Conservation (phyloP, 441 rosid species). For the Gossypium schwendimanii region DNA sequence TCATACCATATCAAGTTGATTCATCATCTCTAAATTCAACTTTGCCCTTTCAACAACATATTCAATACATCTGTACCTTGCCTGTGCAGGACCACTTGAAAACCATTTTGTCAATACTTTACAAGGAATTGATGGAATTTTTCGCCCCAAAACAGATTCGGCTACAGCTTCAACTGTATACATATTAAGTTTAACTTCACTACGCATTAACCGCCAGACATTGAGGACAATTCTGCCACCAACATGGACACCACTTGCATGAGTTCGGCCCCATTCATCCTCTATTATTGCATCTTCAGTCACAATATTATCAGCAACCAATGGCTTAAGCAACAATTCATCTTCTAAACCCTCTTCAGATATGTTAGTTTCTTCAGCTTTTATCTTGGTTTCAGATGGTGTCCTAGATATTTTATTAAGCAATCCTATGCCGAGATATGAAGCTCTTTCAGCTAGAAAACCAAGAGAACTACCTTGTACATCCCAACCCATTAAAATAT, state of each 20-base stretch:
- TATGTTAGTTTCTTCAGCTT: conserved; percentile 27
- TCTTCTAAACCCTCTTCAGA: conserved; percentile 32
- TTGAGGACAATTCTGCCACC: conserved; percentile 92
- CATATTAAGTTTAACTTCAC: conserved; percentile 84
- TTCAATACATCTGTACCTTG: conserved; percentile 82
- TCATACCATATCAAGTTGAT: conserved; percentile 86
- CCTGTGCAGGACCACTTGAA: conserved; percentile 67
- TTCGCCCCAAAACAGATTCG: conserved; percentile 79
- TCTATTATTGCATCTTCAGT: conserved; percentile 57
- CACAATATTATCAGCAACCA: conserved; percentile 35
- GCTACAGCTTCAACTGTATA: conserved; percentile 79
- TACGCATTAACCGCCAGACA: conserved; percentile 84
- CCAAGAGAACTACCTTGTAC: conserved; percentile 93
- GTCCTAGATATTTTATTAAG: conserved; percentile 73
- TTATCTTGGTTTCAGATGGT: conserved; percentile 37
- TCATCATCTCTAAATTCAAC: conserved; percentile 72
- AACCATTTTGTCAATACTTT: conserved; percentile 74
- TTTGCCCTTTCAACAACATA: conserved; percentile 66
- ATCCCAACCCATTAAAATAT: conserved; percentile 92
- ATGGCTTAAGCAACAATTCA: conserved; percentile 32
- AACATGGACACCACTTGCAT: conserved; percentile 95
- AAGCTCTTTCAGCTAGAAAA: conserved; percentile 94
- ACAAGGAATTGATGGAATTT: conserved; percentile 65
- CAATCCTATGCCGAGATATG: conserved; percentile 82
- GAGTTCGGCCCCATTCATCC: conserved; percentile 98